phyloP scores from a whole-genome alignment of 805 yeast species.

The Suhomyces pyralidae region DNA sequence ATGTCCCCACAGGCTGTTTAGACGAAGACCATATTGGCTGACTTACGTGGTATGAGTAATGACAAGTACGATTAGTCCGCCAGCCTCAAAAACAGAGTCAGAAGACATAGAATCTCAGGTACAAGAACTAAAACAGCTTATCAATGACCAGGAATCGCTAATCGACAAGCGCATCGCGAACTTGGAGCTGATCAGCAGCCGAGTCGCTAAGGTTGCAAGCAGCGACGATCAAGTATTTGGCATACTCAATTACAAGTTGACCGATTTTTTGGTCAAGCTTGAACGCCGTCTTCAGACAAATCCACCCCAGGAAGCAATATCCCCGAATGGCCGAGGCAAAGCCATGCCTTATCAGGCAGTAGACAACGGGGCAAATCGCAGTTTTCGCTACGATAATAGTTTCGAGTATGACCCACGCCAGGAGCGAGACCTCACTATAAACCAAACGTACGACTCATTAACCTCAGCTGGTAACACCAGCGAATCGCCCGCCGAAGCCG shows the following conservation, averaged over 20 bases:
- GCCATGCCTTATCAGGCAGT: background rate
- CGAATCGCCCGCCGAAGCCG: slow-evolving; percentile 11
- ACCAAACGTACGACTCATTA: slow-evolving; percentile 14
- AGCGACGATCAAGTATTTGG: background rate
- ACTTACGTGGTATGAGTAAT: background rate
- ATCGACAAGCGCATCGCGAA: slow-evolving; percentile 7
- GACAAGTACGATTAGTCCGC: background rate
- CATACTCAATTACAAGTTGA: slow-evolving; percentile 5
- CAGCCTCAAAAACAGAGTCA: background rate
- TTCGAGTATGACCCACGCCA: slow-evolving; percentile 1
- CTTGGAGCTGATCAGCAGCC: slow-evolving; percentile 5
- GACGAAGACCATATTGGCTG: background rate
- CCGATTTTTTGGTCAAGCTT: slow-evolving; percentile 4
- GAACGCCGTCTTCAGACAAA: background rate
- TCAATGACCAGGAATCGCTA: slow-evolving; percentile 8
- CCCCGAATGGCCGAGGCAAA: background rate
- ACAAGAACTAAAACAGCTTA: slow-evolving; percentile 10
- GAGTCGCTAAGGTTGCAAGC: background rate
- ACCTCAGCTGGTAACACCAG: slow-evolving; percentile 9
- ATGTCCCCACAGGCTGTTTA: background rate
- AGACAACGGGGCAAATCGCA: background rate
- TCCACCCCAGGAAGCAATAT: background rate
- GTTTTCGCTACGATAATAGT: slow-evolving; percentile 1
- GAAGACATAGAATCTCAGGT: slow-evolving; percentile 4
- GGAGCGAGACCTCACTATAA: slow-evolving; percentile 10